Evolutionary conservation across 768 basidiomycete genomes (phyloP).

Genomic region (Leccinum imitatum): DNA sequence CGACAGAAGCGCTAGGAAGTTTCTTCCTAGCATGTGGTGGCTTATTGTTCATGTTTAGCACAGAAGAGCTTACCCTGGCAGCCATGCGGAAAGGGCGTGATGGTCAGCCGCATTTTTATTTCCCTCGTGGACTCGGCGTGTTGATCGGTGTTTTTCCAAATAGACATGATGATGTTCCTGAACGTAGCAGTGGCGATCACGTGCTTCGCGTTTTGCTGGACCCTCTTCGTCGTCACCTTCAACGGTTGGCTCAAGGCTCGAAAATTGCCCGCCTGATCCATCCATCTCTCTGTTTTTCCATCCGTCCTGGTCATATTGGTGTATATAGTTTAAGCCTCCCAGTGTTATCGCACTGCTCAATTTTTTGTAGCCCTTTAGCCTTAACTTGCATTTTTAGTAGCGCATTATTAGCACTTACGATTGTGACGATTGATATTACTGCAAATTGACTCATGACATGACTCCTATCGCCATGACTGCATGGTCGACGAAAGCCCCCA

Average conservation of each 20-base stretch:
- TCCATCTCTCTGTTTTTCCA: too few relatives aligned
- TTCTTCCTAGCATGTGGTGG: conserved; percentile 90
- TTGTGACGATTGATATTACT: background rate
- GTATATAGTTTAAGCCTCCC: background rate
- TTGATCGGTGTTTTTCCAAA: background rate
- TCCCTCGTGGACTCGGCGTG: background rate
- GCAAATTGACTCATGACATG: background rate
- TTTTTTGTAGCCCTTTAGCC: background rate
- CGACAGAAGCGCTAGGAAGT: conserved; percentile 86
- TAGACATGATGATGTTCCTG: conserved; percentile 89
- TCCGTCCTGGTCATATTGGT: background rate
- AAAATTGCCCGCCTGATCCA: conserved; percentile 21
- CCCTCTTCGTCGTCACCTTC: conserved; percentile 67
- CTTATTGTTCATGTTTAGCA: conserved; percentile 84
- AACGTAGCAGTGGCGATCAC: conserved; percentile 85
- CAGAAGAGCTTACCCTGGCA: conserved; percentile 85
- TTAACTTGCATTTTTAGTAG: background rate
- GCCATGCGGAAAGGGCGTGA: conserved; percentile 91
- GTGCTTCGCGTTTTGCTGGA: conserved; percentile 86
- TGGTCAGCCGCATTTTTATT: conserved; percentile 44
- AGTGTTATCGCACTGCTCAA: background rate
- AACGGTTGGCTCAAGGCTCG: conserved; percentile 76
- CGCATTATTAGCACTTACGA: background rate
- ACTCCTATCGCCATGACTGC: conserved; percentile 20
- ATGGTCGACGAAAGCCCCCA: conserved; percentile 77